A percentile compares a stretch with the other conserved stretches of the same genome.
phyloP scores from a whole-genome alignment of 208 protist species.

The Leishmania turanica region DNA sequence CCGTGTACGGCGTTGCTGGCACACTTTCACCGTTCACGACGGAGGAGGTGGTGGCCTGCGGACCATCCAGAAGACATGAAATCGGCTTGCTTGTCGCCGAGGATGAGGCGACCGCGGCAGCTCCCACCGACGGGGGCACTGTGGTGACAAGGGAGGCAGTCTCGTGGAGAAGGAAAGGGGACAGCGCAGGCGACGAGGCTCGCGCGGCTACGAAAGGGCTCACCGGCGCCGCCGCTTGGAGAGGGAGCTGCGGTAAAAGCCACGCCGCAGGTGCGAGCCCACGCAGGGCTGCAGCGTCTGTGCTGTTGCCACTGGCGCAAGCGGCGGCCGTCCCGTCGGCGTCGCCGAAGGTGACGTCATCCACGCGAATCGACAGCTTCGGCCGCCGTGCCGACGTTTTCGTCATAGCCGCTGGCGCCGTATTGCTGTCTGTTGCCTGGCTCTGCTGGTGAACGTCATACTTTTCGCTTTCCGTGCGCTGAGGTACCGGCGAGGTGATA shows the following conservation, averaged over 20 bases:
- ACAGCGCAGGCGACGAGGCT: background rate
- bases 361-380: slow-evolving; percentile 18
- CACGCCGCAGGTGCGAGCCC: slow-evolving; percentile 8
- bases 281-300: background rate
- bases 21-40: background rate
- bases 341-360: slow-evolving; percentile 2
- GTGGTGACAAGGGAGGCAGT: background rate
- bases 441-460: background rate
- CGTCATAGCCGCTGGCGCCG: background rate
- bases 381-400: background rate
- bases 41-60: background rate
- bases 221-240: slow-evolving; percentile 4
- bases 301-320: background rate
- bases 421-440: background rate
- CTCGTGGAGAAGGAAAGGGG: background rate
- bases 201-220: background rate
- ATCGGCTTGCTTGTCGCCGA: slow-evolving; percentile 14
- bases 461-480: background rate
- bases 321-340: background rate
- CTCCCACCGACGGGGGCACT: background rate
- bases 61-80: slow-evolving; percentile 2
- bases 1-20: background rate
- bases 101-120: background rate
- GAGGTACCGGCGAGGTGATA: background rate
- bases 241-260: slow-evolving; percentile 16